A percentile compares a stretch with the other conserved stretches of the same genome.
These are phyloP conservation scores for Purshia tridentata DNA, from an alignment of 306 rosid species.

Conservation along the genomic window DNA sequence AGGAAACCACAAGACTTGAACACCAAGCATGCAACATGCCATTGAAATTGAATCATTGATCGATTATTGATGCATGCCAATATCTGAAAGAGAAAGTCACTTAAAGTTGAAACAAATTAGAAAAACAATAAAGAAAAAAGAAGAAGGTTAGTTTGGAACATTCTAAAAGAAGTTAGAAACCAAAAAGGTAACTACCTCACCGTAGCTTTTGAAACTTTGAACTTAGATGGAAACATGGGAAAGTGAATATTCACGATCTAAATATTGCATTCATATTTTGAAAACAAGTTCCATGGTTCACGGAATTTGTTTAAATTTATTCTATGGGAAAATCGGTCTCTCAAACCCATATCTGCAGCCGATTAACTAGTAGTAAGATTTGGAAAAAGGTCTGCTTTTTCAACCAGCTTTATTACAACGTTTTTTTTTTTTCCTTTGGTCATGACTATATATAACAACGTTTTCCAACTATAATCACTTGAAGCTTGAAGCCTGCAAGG, in stretches of 20 bases:
- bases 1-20: background rate
- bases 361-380: too few relatives aligned
- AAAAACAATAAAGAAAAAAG: background rate
- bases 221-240: background rate
- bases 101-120: background rate
- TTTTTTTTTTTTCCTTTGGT: too few relatives aligned
- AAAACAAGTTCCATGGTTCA: background rate
- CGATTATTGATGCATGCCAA: background rate
- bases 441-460: too few relatives aligned
- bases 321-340: conserved; percentile 4
- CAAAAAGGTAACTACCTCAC: too few relatives aligned
- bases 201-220: background rate
- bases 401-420: too few relatives aligned
- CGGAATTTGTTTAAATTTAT: background rate
- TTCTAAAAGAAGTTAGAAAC: background rate
- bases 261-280: background rate
- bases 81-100: background rate
- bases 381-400: too few relatives aligned
- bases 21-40: too few relatives aligned
- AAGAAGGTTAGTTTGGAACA: background rate
- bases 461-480: too few relatives aligned
- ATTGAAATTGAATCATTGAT: too few relatives aligned
- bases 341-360: too few relatives aligned
- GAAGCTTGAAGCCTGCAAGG: too few relatives aligned
- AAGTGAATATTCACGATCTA: background rate